Percentiles rank a stretch among this genome's conserved stretches.
These are phyloP conservation scores for Brassica carinata DNA, from an alignment of 345 rosid genomes.

Conservation along the genomic window DNA sequence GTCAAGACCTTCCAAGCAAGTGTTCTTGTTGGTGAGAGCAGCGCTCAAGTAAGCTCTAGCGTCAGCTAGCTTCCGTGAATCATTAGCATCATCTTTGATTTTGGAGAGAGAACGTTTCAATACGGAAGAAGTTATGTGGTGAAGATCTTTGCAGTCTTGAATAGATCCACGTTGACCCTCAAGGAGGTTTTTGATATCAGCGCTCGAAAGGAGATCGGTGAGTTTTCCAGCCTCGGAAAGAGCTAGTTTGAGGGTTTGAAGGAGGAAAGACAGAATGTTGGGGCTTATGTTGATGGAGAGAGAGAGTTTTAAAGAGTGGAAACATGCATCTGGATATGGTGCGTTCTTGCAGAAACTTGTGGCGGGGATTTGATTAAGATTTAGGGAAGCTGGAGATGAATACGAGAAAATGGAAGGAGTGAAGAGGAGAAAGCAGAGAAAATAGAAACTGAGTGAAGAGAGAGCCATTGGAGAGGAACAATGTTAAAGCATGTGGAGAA, in stretches of 20 bases:
- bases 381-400: conserved; percentile 20
- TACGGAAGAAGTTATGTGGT: conserved; percentile 59
- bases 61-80: conserved; percentile 51
- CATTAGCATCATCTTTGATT: conserved; percentile 35
- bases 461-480: not conserved
- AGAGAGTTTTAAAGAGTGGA: conserved; percentile 66
- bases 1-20: conserved; percentile 81
- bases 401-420: not conserved
- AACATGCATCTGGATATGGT: conserved; percentile 76
- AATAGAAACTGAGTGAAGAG: not conserved
- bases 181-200: conserved; percentile 42
- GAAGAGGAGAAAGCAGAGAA: not conserved
- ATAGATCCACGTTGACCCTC: conserved; percentile 78
- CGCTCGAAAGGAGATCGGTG: conserved; percentile 47
- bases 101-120: conserved; percentile 53
- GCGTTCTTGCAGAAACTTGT: conserved; percentile 56
- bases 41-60: conserved; percentile 73
- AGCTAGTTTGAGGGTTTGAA: conserved; percentile 67
- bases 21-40: conserved; percentile 80
- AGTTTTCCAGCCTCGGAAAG: conserved; percentile 66
- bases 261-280: conserved; percentile 55
- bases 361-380: conserved; percentile 40
- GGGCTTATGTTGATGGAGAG: conserved; percentile 67
- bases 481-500: not conserved
- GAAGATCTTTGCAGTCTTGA: conserved; percentile 81